These are phyloP conservation scores for Alliaria petiolata DNA, from an alignment of 345 rosid species.

Conservation along the genomic window DNA sequence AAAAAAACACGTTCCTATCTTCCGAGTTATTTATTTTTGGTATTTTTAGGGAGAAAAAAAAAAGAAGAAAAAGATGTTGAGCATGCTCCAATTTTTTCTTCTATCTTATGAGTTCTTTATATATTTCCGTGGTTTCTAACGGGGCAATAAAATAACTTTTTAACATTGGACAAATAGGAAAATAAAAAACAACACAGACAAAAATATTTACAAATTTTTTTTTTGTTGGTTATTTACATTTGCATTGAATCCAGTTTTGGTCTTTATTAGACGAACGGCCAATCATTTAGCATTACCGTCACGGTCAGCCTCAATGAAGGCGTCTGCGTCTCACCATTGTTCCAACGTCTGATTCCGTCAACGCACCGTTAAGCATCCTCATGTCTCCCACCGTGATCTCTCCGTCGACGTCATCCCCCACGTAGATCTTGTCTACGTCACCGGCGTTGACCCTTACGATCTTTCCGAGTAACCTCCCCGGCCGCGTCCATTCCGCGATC, in stretches of 20 bases:
- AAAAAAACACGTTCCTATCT: background rate
- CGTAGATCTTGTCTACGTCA: constrained; percentile 43
- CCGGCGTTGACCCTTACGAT: constrained; percentile 28
- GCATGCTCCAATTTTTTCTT: too few species aligned
- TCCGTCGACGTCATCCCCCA: constrained; percentile 40
- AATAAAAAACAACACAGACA: background rate
- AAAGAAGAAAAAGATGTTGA: background rate
- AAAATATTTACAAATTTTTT: background rate
- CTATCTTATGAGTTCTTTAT: too few species aligned
- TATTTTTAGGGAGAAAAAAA: background rate
- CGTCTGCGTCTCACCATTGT: constrained; percentile 59
- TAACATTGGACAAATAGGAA: background rate
- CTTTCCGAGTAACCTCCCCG: constrained; percentile 27
- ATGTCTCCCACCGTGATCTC: constrained; percentile 53
- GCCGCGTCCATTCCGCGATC: constrained; percentile 61
- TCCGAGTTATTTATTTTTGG: background rate
- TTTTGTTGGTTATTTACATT: constrained; percentile 2
- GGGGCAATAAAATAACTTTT: too few species aligned
- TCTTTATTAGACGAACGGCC: background rate
- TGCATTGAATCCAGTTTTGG: constrained; percentile 2
- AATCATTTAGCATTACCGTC: background rate
- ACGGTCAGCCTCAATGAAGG: constrained; percentile 22
- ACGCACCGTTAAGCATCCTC: constrained; percentile 47
- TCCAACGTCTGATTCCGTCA: constrained; percentile 40
- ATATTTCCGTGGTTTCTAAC: too few species aligned